Evolutionary conservation across 2,329 filamentous ascomycete genomes (phyloP), one percentile per base, ranked within the genome.

Genomic region (Neofusicoccum ribis): DNA sequence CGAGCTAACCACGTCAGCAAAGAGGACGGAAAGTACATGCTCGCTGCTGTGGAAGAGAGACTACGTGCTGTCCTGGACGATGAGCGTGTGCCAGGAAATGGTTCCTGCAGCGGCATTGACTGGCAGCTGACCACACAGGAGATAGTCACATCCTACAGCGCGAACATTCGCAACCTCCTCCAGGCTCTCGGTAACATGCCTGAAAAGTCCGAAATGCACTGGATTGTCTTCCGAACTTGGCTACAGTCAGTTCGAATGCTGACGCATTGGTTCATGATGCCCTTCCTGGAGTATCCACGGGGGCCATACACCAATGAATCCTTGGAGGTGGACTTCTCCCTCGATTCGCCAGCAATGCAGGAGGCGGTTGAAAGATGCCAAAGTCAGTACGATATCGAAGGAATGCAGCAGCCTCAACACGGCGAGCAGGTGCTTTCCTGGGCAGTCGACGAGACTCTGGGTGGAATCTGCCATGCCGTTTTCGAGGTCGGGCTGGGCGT

Each of bases 271-370:
- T 78, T 82, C 59, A 70, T 82, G 58, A 74, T 84, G 8, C 77
- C 78, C 3, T 83, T 78, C 67, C 71, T 84, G 34, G 76, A 82
- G 67, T 84, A 83, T 66, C 82, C 82, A 1, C 17, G 65, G 63
- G 60, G 49, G 14, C 65, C 64, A 1, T 68, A 68, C 15, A 46
- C 68, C 6, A 44, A 68, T 4, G 60, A 64, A 15, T 44, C 64
- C 14, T 44, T 70, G 31, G 46, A 68, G 5, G 58, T 67, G 11
- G 68, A 74, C 4, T 83, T 81, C 74, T 67, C 59, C 7, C 65
- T 70, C 2, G 65, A 70, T 5, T 78, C 80, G 7, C 66, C 67
- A 4, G 66, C 78, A 0, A 81, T 77, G 64, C 70, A 73, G 34
- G 70, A 72, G 31, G 79, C 80, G 3, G 74, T 80, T 50, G 72